Evolutionary conservation across 257 asterid genomes (phyloP), one percentile per base, ranked within the genome.

Genomic region (Rehmannia glutinosa): DNA sequence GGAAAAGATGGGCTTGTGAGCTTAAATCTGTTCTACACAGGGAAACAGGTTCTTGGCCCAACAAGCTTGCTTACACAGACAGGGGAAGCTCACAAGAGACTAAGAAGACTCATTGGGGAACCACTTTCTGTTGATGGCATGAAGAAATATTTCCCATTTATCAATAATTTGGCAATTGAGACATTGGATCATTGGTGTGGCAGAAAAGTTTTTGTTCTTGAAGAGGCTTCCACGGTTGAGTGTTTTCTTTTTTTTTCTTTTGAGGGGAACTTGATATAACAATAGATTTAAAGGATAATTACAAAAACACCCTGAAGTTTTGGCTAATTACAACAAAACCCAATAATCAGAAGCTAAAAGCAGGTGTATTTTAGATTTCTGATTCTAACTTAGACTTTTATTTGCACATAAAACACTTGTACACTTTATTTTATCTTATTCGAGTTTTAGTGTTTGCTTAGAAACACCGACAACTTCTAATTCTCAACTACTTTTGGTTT

Each of bases 1-100:
- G 97, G 96, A 24, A 90, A 90, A 86, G 96, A 87, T 69, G 97
- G 96, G 35, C 78, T 86, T 51, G 96, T 90, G 64, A 90, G 94
- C 75, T 63, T 90, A 23, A 87, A 90, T 51, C 90, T 90, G 43
- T 90, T 89, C 67, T 86, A 87, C 75, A 87, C 94, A 8, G 97
- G 97, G 68, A 80, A 86, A 62, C 96, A 87, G 70, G 97, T 90
- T 41, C 90, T 90, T 39, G 96, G 96, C 30, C 94, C 97, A 0
- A 82, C 85, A 2, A 87, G 97, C 83, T 77, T 90, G 84, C 97
- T 90, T 54, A 82, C 78, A 66, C 97, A 90, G 79, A 84, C 82
- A 0, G 97, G 97, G 41, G 96, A 90, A 58, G 73, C 87, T 13
- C 97, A 90, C 75, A 87, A 81, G 74, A 73, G 90, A 50, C 88